Evolutionary conservation across 257 asterid species (phyloP), one percentile per base, ranked within the genome.

Genomic region (Coffea eugenioides): DNA sequence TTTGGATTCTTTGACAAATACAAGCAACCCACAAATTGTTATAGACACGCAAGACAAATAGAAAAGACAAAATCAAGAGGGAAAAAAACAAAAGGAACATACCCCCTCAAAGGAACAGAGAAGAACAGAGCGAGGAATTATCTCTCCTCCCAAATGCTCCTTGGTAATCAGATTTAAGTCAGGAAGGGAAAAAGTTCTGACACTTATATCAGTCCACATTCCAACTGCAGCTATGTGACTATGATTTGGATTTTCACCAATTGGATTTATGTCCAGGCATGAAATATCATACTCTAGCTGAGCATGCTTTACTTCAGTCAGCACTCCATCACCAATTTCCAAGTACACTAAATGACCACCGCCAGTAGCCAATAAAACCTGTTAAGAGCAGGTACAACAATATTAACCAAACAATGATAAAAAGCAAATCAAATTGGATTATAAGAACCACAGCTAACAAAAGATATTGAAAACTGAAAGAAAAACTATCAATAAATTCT

Each of bases 121-220:
- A 49, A 96, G 97, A 75, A 96, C 99, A 75, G 99, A 96, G 64
- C 99, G 99, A 81, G 99, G 97, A 83, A 96, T 96, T 45, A 96
- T 94, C 86, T 96, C 98, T 80, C 99, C 99, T 82, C 99, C 99
- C 88, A 96, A 87, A 75, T 71, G 90, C 89, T 92, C 99, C 92
- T 90, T 96, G 25, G 91, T 96, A 46, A 96, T 78, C 82, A 89
- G 94, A 86, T 88, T 94, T 89, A 96, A 77, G 76, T 92, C 98
- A 1, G 99, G 99, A 85, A 96, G 97, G 52, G 97, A 96, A 79
- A 77, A 86, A 39, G 81, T 86, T 69, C 92, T 82, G 75, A 90
- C 90, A 82, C 97, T 96, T 80, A 94, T 94, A 89, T 94, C 99
- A n/a, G 93, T 94, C 99, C 99, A 96, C 99, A 94, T 94, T 43